These are phyloP conservation scores for Raffaelea arxii DNA, from an alignment of 2,329 filamentous ascomycete species.

Conservation along the genomic window DNA sequence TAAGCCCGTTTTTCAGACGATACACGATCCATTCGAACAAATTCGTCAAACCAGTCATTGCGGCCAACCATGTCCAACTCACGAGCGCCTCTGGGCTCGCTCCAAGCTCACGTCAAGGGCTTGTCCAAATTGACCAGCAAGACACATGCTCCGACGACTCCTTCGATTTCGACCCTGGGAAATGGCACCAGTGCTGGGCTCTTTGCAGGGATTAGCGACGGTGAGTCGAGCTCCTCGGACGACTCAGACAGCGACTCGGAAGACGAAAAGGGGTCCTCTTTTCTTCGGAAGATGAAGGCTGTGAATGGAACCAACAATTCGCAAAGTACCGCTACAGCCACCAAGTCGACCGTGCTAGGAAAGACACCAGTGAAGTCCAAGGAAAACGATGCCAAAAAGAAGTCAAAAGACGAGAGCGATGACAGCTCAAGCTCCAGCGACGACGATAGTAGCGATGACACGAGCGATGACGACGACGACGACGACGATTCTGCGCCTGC, in stretches of 20 bases:
- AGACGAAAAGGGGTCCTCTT: not conserved
- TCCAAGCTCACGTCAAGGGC: constrained; percentile 17
- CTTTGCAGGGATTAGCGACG: no score
- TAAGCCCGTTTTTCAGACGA: no score
- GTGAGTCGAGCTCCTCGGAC: no score
- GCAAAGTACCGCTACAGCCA: no score
- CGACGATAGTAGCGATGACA: constrained; percentile 18
- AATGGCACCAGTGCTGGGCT: not conserved
- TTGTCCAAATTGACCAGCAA: constrained; percentile 10
- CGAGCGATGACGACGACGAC: constrained; percentile 12
- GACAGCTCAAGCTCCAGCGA: constrained; percentile 18
- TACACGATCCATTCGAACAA: no score
- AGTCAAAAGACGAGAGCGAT: constrained; percentile 14
- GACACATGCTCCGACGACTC: constrained; percentile 1
- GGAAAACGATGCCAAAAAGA: no score
- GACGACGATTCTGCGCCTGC: constrained; percentile 11
- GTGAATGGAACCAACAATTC: no score
- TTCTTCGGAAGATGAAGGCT: no score
- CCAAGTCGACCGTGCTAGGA: no score
- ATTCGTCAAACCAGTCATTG: no score
- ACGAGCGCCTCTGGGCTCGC: constrained; percentile 19
- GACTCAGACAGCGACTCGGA: not conserved
- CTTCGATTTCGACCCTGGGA: constrained; percentile 6
- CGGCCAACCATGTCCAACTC: no score
- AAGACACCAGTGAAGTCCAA: no score